Conservation (phyloP, 129 eudicot species). For the Flaveria robusta region DNA sequence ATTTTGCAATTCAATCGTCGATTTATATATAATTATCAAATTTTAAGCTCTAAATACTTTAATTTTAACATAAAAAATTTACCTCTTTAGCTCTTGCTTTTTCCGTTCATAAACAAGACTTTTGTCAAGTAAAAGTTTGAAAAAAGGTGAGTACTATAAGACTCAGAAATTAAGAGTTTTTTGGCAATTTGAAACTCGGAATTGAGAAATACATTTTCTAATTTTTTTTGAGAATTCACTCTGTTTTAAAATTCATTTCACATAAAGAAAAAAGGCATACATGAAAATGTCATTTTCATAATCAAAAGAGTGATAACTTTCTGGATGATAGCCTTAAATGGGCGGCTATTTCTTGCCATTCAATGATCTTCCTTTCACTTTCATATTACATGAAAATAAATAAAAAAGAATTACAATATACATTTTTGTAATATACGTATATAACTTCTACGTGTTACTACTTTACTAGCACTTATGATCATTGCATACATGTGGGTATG, state of each 20-base stretch:
- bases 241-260: not conserved
- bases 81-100: not conserved
- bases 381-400: slow-evolving; percentile 34
- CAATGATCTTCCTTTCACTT: slow-evolving; percentile 51
- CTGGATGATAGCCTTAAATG: slow-evolving; percentile 41
- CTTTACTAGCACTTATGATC: slow-evolving; percentile 25
- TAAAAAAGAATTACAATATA: slow-evolving; percentile 16
- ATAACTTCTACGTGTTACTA: not conserved
- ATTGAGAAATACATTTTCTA: slow-evolving; percentile 2
- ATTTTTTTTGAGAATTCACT: slow-evolving; percentile 8
- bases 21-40: not conserved
- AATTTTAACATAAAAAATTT: not conserved
- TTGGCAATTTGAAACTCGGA: not conserved
- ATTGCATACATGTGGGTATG: slow-evolving; percentile 47
- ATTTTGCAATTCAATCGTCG: not conserved
- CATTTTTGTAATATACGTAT: slow-evolving; percentile 8
- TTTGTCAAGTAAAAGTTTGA: not conserved
- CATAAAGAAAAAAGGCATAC: slow-evolving; percentile 13
- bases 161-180: not conserved
- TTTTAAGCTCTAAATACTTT: not conserved
- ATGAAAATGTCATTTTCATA: slow-evolving; percentile 44
- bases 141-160: not conserved
- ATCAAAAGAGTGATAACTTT: slow-evolving; percentile 34
- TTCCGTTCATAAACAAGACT: not conserved
- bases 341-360: slow-evolving; percentile 47